A percentile compares a stretch with the other conserved stretches of the same genome.
Conservation (phyloP, 768 basidiomycete genomes). For the Suillus lakei region DNA sequence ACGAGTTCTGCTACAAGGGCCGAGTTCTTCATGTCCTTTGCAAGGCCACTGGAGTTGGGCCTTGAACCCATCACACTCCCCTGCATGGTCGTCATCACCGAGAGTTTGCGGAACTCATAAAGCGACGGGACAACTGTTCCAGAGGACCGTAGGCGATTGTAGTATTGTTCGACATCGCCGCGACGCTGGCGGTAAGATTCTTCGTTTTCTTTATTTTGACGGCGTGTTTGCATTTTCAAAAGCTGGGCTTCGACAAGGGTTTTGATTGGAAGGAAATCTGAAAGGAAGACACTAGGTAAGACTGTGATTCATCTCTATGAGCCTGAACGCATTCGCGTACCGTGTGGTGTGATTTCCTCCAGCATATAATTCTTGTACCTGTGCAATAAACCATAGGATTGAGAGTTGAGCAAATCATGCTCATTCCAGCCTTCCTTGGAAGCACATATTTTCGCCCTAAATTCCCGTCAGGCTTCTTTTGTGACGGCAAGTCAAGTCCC, state of each 20-base stretch:
- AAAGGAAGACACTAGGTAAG: background rate
- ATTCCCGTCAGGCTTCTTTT: conserved; percentile 19
- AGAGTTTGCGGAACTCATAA: conserved; percentile 52
- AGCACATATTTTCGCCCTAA: conserved; percentile 44
- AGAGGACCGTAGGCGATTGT: conserved; percentile 48
- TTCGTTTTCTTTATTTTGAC: conserved; percentile 33
- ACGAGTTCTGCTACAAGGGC: conserved; percentile 44
- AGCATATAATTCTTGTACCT: conserved; percentile 41
- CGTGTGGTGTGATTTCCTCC: conserved; percentile 42
- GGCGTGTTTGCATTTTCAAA: conserved; percentile 26
- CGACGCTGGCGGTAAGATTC: conserved; percentile 29
- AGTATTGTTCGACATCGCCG: conserved; percentile 44
- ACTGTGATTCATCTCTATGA: background rate
- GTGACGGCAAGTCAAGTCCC: conserved; percentile 12
- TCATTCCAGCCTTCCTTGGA: conserved; percentile 46
- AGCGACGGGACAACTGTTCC: conserved; percentile 48
- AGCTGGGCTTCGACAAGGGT: conserved; percentile 35
- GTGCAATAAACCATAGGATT: conserved; percentile 45
- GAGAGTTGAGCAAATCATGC: conserved; percentile 45
- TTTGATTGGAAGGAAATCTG: conserved; percentile 27
- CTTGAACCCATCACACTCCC: conserved; percentile 11
- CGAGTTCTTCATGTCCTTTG: conserved; percentile 33
- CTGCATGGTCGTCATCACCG: conserved; percentile 45
- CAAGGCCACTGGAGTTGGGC: conserved; percentile 12
- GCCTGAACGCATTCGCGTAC: conserved; percentile 32